phyloP scores from a whole-genome alignment of 305 asterid genomes.

The Solanum hybrid region DNA sequence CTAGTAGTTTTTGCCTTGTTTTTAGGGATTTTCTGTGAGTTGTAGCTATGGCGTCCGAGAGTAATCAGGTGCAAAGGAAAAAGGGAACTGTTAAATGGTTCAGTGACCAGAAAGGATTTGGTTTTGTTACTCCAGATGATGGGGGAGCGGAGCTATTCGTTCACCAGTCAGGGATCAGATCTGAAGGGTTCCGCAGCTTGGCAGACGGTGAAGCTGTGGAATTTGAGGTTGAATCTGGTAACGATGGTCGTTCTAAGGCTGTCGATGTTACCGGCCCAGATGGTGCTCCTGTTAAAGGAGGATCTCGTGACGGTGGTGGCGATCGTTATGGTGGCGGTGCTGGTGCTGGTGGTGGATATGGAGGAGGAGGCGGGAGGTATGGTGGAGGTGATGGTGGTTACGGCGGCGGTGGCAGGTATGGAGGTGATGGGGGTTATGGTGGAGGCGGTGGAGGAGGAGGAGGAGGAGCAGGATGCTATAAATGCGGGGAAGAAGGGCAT shows the following conservation, averaged over 20 bases:
- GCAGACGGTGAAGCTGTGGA: slow-evolving; percentile 66
- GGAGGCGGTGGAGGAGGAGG: neutral
- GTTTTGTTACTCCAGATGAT: slow-evolving; percentile 73
- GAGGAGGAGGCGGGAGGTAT: slow-evolving; percentile 12
- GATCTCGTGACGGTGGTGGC: slow-evolving; percentile 34
- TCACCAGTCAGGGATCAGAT: slow-evolving; percentile 56
- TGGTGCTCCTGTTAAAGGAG: slow-evolving; percentile 60
- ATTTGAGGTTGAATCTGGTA: slow-evolving; percentile 45
- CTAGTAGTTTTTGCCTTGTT: neutral
- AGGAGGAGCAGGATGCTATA: slow-evolving; percentile 22
- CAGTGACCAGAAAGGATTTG: slow-evolving; percentile 63
- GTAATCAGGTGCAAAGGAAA: neutral
- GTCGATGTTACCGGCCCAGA: slow-evolving; percentile 47
- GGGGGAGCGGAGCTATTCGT: slow-evolving; percentile 75
- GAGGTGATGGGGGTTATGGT: neutral
- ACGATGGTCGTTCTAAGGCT: slow-evolving; percentile 65
- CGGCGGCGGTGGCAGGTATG: neutral
- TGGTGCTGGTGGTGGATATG: neutral
- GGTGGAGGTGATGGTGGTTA: neutral
- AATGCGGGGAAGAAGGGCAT: slow-evolving; percentile 28
- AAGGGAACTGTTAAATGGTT: slow-evolving; percentile 78
- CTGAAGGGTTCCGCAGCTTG: slow-evolving; percentile 56
- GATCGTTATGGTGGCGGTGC: slow-evolving; percentile 10
- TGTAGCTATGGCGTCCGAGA: slow-evolving; percentile 10
- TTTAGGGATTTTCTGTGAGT: neutral